Base-by-base conservation (phyloP, 2,329 filamentous ascomycete species). In the Rhexocercosporidium sp. region DNA sequence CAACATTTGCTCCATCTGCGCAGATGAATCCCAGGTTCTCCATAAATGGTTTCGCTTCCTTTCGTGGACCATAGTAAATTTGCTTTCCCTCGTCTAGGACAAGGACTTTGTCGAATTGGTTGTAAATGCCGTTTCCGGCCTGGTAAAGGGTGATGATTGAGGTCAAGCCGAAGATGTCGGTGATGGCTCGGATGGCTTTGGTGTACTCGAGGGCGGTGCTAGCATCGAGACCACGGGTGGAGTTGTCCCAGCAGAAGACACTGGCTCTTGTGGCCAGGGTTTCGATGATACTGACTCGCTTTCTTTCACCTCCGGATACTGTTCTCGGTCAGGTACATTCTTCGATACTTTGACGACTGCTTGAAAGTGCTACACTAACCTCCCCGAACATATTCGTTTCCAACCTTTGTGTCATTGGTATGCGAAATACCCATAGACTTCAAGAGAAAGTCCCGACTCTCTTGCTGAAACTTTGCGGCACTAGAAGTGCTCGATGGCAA, bases 41-140 rank as follows among this genome's bases (percentile, higher is more conserved):
- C 83, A 92, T 89, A 72, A 89, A 92, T 0, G 86, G 85, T 4
- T 82, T 79, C 0, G 90, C 90, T 67, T 88, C 81, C 6, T 82
- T 77, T 70, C 82, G 79, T 0, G 88, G 83, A 0, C 90, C 90
- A 69, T 90, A 91, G 79, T 85, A 92, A 54, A 91, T 83, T 71
- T 92, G 77, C 68, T 88, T 86, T 56, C 90, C 90, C 66, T 87
- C 84, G 56, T 92, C 88, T 3, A 92, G 82, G 9, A 92, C 84
- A 0, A 92, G 81, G 0, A 91, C 88, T 74, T 92, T 92, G 75
- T 92, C 89, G 74, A 92, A 92, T 0, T 89, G 82, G 29, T 90
- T 81, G 75, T 90, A 91, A 66, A 92, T 91, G 27, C 85, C 87
- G 64, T 92, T 90, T 6, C 88, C 88, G 3, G 90, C 90, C 74